phyloP scores from a whole-genome alignment of 805 yeast genomes.

The Novakomyces olei region DNA sequence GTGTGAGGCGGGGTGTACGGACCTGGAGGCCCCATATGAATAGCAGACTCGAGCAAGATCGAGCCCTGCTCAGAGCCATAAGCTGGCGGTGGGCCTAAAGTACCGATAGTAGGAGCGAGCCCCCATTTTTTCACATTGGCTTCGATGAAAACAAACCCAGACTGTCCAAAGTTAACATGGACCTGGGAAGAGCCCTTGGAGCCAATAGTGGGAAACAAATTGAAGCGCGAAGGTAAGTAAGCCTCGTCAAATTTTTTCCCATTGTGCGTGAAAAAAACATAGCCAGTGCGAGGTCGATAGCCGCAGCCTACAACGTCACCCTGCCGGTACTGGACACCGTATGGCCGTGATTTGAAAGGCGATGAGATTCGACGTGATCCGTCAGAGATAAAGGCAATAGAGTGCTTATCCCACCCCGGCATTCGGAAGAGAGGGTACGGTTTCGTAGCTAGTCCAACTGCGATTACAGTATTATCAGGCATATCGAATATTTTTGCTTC shows the following conservation, averaged over 20 bases:
- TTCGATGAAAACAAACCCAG: constrained; percentile 75
- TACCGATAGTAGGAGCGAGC: constrained; percentile 73
- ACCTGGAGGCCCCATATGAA: too few relatives aligned
- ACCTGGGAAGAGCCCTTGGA: constrained; percentile 59
- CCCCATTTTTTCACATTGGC: constrained; percentile 93
- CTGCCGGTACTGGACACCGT: constrained; percentile 39
- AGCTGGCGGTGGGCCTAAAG: constrained; percentile 81
- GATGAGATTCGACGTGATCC: constrained; percentile 65
- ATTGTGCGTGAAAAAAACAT: constrained; percentile 80
- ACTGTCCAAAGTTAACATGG: constrained; percentile 77
- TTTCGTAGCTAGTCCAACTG: constrained; percentile 61
- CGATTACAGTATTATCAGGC: constrained; percentile 26
- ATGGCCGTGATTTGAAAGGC: constrained; percentile 36
- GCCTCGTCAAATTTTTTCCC: constrained; percentile 71
- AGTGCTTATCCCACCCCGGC: constrained; percentile 76
- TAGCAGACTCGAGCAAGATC: constrained; percentile 34
- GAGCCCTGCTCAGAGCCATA: constrained; percentile 64
- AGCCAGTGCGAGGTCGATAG: constrained; percentile 57
- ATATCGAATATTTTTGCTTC: constrained; percentile 65
- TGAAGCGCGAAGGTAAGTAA: constrained; percentile 16
- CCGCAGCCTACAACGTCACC: constrained; percentile 94
- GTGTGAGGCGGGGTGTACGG: too few relatives aligned
- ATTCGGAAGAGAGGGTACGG: constrained; percentile 88
- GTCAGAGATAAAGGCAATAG: constrained; percentile 68
- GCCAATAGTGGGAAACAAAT: constrained; percentile 75